These are phyloP conservation scores for Sugiyamaella neomexicana DNA, from an alignment of 1,139 yeast species.

Conservation along the genomic window DNA sequence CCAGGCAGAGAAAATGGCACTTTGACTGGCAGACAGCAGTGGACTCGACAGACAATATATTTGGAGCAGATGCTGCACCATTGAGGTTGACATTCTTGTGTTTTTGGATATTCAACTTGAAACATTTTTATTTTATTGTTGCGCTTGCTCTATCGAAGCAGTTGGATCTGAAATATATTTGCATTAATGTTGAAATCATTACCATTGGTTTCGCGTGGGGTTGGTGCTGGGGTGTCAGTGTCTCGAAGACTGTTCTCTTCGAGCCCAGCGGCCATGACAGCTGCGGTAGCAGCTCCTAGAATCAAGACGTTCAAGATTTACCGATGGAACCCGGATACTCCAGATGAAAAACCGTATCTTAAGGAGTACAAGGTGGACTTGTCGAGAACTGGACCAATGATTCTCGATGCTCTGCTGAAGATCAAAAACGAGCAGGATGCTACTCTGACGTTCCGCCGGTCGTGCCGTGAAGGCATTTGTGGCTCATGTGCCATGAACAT, in stretches of 20 bases:
- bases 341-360: conserved; percentile 87
- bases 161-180: background rate
- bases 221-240: background rate
- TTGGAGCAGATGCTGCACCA: background rate
- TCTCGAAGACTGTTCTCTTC: conserved; percentile 14
- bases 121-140: background rate
- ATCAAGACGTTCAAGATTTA: conserved; percentile 86
- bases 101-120: background rate
- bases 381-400: conserved; percentile 96
- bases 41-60: background rate
- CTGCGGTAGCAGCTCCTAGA: conserved; percentile 46
- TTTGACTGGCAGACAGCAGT: background rate
- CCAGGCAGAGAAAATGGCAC: background rate
- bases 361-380: conserved; percentile 82
- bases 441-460: conserved; percentile 92
- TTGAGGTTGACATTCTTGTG: background rate
- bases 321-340: conserved; percentile 98
- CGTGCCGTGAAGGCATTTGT: conserved; percentile 99
- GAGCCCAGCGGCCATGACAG: conserved; percentile 21
- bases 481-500: conserved; percentile 99
- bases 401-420: conserved; percentile 89
- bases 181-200: conserved; percentile 9
- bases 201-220: background rate
- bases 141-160: background rate
- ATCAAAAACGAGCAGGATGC: conserved; percentile 96